Percentiles rank a stretch among this genome's conserved stretches.
These are phyloP conservation scores for Kalaharituber pfeilii DNA, from an alignment of 2,329 filamentous ascomycete species.

Conservation along the genomic window DNA sequence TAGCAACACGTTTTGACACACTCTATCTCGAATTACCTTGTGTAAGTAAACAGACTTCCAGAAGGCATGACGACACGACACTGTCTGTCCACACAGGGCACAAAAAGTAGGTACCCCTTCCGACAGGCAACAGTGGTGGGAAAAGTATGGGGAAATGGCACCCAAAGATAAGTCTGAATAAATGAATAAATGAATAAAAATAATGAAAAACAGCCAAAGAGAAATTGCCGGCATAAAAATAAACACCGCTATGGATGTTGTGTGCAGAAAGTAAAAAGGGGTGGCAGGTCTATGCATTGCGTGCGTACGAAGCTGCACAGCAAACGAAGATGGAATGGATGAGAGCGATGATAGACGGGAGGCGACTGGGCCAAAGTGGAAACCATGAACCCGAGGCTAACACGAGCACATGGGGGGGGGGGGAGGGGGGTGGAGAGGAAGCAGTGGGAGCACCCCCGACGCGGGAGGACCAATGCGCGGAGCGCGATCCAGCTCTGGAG, in stretches of 20 bases:
- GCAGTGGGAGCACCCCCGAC: too few relatives aligned
- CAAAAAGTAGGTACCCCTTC: neutral
- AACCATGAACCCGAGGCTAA: too few relatives aligned
- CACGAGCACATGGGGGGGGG: neutral
- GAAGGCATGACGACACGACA: neutral
- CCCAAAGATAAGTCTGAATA: neutral
- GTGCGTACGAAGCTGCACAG: neutral
- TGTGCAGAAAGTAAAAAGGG: constrained; percentile 1
- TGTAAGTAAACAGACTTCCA: neutral
- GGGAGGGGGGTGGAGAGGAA: neutral
- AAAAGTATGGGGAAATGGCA: neutral
- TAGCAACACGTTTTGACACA: neutral
- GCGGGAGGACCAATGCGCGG: neutral
- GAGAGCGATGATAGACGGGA: neutral
- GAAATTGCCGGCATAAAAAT: neutral
- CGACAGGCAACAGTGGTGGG: neutral
- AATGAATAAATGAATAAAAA: neutral
- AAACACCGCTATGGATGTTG: neutral
- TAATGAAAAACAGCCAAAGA: neutral
- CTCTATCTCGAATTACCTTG: neutral
- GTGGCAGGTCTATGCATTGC: neutral
- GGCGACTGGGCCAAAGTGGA: too few relatives aligned
- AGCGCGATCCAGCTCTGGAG: neutral
- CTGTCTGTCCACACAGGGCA: neutral
- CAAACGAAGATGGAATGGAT: too few relatives aligned